These are phyloP conservation scores for Psophocarpus tetragonolobus DNA, from an alignment of 306 rosid species.

Conservation along the genomic window DNA sequence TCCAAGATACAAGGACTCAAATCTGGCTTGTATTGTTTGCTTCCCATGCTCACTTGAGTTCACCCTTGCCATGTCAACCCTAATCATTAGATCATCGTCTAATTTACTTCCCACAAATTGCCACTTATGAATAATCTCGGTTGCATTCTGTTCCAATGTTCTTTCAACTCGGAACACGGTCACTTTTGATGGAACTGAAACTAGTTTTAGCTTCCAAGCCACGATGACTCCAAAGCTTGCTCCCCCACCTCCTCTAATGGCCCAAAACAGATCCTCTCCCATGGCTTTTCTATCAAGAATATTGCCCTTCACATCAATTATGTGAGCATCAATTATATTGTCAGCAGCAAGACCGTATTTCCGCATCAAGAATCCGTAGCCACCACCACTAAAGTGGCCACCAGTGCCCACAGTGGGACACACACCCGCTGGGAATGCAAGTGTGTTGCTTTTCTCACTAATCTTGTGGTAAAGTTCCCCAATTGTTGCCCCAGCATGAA, in stretches of 20 bases:
- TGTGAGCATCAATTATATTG: conserved; percentile 54
- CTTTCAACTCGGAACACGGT: conserved; percentile 44
- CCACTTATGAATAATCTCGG: conserved; percentile 57
- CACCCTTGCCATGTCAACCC: neutral
- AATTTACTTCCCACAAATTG: conserved; percentile 43
- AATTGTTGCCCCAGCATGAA: conserved; percentile 35
- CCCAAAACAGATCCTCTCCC: conserved; percentile 81
- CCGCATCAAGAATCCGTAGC: conserved; percentile 60
- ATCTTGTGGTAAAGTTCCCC: conserved; percentile 33
- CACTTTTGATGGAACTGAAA: conserved; percentile 55
- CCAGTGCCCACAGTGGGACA: conserved; percentile 63
- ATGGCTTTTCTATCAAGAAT: conserved; percentile 51
- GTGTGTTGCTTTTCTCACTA: conserved; percentile 5
- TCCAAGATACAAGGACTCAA: conserved; percentile 39
- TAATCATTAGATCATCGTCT: neutral
- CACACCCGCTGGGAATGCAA: conserved; percentile 52
- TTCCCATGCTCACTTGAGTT: neutral
- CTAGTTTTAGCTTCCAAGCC: conserved; percentile 50
- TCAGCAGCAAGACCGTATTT: conserved; percentile 64
- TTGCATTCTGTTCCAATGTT: conserved; percentile 45
- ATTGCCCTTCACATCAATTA: conserved; percentile 52
- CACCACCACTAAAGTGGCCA: conserved; percentile 70
- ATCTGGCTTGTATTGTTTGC: neutral
- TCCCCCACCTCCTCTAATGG: conserved; percentile 69
- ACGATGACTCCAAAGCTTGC: conserved; percentile 63